Evolutionary conservation across 2,329 filamentous ascomycete species (phyloP), one percentile per base, ranked within the genome.

Genomic region (Penicillium sp.): DNA sequence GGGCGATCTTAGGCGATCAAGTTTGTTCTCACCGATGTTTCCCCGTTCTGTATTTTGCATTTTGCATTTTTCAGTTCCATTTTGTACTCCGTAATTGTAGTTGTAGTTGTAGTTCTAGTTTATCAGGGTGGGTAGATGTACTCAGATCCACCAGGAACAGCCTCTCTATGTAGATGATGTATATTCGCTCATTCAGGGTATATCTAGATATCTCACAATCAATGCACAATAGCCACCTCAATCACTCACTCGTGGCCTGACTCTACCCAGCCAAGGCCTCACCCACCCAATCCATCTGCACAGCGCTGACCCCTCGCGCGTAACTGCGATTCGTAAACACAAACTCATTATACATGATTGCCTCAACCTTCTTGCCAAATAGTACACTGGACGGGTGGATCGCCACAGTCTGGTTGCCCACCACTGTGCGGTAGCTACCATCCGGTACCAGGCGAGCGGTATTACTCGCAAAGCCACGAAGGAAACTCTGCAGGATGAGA

Each of bases 241-340:
- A n/a, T n/a, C n/a, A n/a, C n/a, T n/a, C n/a, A n/a, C n/a, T n/a
- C 26, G 17, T 21, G 17, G 12, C 12, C 23, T 43, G 39, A 41
- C 23, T 49, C 44, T 59, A 58, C 24, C 66, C 67, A 42, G 65
- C 66, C 51, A 74, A 55, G 21, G 79, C 75, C 52, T 84, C 80
- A 18, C 77, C 80, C 20, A 87, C 74, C 84, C 84, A 87, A 55
- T 80, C 76, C 74, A 85, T 73, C 70, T 85, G 80, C 46, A 87
- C 80, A 1, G 80, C 82, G 67, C 82, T 85, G 7, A 86, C 84
- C 3, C 81, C 79, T 42, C 83, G 75, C 12, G 82, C 84, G 72
- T 85, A 87, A 47, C 81, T 82, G 58, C 81, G 81, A 36, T 80
- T 85, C 17, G 84, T 87, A 62, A 83, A 87, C 2, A 87, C 82